A percentile compares a stretch with the other conserved stretches of the same genome.
phyloP scores from a whole-genome alignment of 1,284 basidiomycete genomes.

The Heliocybe sulcata region DNA sequence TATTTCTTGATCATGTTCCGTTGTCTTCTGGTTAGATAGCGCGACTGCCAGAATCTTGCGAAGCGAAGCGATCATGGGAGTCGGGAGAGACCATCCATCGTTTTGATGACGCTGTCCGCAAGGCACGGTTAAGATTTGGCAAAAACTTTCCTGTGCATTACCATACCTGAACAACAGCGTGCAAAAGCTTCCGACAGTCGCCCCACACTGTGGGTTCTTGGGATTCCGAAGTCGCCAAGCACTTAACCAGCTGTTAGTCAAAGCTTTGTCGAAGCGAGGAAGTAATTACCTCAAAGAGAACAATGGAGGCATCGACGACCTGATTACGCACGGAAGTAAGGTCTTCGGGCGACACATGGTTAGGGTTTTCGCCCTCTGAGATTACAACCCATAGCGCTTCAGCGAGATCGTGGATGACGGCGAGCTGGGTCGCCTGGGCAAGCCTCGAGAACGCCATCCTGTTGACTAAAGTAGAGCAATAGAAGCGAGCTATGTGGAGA shows the following conservation, averaged over 20 bases:
- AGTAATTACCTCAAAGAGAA: slow-evolving; percentile 39
- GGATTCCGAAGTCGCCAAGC: slow-evolving; percentile 5
- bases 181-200: slow-evolving; percentile 32
- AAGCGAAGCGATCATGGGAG: slow-evolving; percentile 32
- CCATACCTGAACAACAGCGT: slow-evolving; percentile 34
- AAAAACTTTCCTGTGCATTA: slow-evolving; percentile 5
- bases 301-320: slow-evolving; percentile 36
- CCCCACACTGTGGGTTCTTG: slow-evolving; percentile 25
- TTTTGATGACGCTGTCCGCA: slow-evolving; percentile 34
- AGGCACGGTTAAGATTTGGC: slow-evolving; percentile 9
- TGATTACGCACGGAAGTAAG: slow-evolving; percentile 24
- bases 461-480: slow-evolving; percentile 35
- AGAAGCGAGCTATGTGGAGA: slow-evolving; percentile 43
- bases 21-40: slow-evolving; percentile 13
- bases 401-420: slow-evolving; percentile 35
- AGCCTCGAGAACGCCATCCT: slow-evolving; percentile 41
- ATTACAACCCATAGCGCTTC: slow-evolving; percentile 14
- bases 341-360: slow-evolving; percentile 4
- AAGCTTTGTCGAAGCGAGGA: neutral
- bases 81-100: slow-evolving; percentile 36
- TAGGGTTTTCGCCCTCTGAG: slow-evolving; percentile 22
- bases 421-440: slow-evolving; percentile 30
- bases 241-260: neutral
- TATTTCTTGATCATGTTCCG: slow-evolving; percentile 25
- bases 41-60: slow-evolving; percentile 28